Evolutionary conservation across 2,329 filamentous ascomycete species (phyloP), one percentile per base, ranked within the genome.

Genomic region (Trichoderma sp.): DNA sequence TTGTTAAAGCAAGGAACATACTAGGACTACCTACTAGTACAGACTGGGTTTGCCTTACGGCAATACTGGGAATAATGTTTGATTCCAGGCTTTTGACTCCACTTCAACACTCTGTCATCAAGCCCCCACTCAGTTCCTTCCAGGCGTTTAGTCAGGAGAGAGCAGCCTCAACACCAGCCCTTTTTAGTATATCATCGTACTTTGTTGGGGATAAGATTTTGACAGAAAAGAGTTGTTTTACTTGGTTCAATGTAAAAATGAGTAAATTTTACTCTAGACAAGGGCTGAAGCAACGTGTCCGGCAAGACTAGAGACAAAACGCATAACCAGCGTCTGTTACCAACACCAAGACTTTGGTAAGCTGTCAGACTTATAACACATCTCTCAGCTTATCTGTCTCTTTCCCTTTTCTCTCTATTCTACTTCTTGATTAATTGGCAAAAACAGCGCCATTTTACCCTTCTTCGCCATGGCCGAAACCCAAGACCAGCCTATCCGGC

Each of bases 401-500:
- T 8, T 43, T 43, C 37, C 16, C 5, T 43, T 35, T 4, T 35
- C 2, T 19, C 19, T 11, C 19, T 47, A n/a, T n/a, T 14, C 19
- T 47, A 27, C 27, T 27, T 27, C 21, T 8, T 3, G 11, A 21
- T n/a, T 19, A 10, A 13, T n/a, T 21, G 6, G 2, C 33, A 53
- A n/a, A 63, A 49, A 10, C 13, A 16, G 60, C 37, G 5, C 31
- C 13, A 5, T 16, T 33, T 27, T 2, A 16, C 8, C 19, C 13
- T 24, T 8, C 11, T 21, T 13, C 7, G 27, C 19, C 62, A 65
- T 65, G 62, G 33, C 62, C 2, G 14, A 24, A 11, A 1, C 27
- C 3, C 35, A 57, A 31, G 4, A 33, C 24, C 27, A 33, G 35
- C 52, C 52, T 10, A 47, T 0, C 19, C 52, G 33, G 5, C 79